Evolutionary conservation across 1,284 basidiomycete species (phyloP), one percentile per base, ranked within the genome.

Genomic region (Sphagnurus paluster): DNA sequence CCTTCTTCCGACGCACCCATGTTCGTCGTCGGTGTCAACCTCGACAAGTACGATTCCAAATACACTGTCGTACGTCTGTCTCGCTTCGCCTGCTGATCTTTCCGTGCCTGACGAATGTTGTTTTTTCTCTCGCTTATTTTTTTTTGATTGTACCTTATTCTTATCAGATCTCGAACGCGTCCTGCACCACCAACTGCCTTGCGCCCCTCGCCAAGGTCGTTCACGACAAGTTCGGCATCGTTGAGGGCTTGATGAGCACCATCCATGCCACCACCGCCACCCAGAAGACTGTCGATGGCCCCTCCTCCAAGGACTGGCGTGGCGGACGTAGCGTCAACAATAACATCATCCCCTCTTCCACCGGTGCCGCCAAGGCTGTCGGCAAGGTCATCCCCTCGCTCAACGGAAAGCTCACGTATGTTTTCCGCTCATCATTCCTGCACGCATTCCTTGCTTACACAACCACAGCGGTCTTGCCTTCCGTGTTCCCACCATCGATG

Each of bases 301-400:
- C 95, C 43, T 98, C 93, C 44, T 67, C 80, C 77, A 98, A 93
- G 76, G 91, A 93, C 75, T 90, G 93, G 92, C 88, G 90, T 72
- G 97, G 97, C 70, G 96, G 96, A 61, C 97, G 96, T 78, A 85
- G 87, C 62, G 94, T 96, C 55, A 87, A 87, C 71, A 90, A 90
- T 77, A 99, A 99, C 87, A 98, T 99, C 76, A 99, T 99, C 68
- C 96, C 96, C 50, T 98, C 96, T 24, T 97, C 93, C 63, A 99
- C 97, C 56, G 96, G 96, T 78, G 96, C 96, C 56, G 97, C 97
- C 71, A 99, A 99, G 82, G 93, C 95, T 56, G 96, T 98, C 67
- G 96, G 96, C 67, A 98, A 99, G 82, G 96, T 99, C 70, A 99
- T 99, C 68, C 96, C 96, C 55, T 71, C 74, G 53, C 84, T 99